Conservation (phyloP, 176 grass and related monocot genomes). For the Musa schizocarpa region DNA sequence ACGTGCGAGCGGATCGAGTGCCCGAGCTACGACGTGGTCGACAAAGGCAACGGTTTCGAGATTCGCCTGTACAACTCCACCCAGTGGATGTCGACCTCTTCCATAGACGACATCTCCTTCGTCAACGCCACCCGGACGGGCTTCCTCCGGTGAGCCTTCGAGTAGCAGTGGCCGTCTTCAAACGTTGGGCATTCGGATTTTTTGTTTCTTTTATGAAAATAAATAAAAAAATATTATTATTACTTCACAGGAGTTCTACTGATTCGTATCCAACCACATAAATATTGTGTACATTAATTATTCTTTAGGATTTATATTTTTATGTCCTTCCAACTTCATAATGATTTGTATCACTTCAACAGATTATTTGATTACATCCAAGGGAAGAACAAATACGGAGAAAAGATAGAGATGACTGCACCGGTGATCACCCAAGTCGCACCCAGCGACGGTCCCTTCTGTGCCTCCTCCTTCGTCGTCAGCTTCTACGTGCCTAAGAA, state of each 20-base stretch:
- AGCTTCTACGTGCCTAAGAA: conserved; percentile 80
- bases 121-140: conserved; percentile 69
- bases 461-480: conserved; percentile 58
- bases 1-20: conserved; percentile 94
- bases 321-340: too few species aligned
- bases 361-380: conserved; percentile 92
- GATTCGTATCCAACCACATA: too few species aligned
- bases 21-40: conserved; percentile 75
- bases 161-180: neutral
- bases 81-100: conserved; percentile 55
- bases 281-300: neutral
- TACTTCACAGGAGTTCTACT: too few species aligned
- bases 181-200: neutral
- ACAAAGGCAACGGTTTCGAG: conserved; percentile 80
- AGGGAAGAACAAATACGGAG: conserved; percentile 53
- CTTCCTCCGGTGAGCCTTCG: conserved; percentile 48
- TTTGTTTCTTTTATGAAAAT: too few species aligned
- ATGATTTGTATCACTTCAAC: neutral
- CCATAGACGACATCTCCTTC: conserved; percentile 91
- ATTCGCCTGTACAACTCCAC: conserved; percentile 71
- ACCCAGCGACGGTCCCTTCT: conserved; percentile 77
- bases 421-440: conserved; percentile 72
- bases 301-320: neutral
- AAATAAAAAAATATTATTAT: too few species aligned
- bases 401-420: conserved; percentile 79